Percentiles rank a stretch among this genome's conserved stretches.
Evolutionary conservation across 176 grass and related monocot species (phyloP).

Genomic region (Aegilops umbellulata): DNA sequence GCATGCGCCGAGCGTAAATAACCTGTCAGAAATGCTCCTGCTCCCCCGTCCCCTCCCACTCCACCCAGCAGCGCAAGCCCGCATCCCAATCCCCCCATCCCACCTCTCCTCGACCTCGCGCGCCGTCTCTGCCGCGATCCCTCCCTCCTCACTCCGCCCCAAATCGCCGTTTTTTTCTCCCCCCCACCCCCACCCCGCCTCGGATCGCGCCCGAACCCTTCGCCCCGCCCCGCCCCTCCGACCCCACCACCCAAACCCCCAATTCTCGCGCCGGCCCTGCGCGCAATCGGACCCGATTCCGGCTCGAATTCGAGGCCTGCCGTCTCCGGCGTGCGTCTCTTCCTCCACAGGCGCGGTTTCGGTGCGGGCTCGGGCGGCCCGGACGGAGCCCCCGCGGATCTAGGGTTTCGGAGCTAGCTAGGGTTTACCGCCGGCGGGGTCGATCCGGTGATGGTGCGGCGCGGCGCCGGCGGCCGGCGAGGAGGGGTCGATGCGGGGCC

Average conservation of each 20-base stretch:
- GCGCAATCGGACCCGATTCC: conserved; percentile 27
- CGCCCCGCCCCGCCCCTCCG: background rate
- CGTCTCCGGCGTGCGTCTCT: background rate
- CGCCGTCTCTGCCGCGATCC: conserved; percentile 33
- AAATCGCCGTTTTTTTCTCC: background rate
- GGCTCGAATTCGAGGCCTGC: conserved; percentile 27
- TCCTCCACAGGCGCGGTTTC: no score
- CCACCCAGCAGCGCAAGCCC: conserved; percentile 33
- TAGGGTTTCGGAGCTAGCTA: conserved; percentile 53
- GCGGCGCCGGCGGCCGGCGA: conserved; percentile 29
- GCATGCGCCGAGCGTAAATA: background rate
- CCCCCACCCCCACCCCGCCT: background rate
- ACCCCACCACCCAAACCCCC: background rate
- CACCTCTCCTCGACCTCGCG: conserved; percentile 21
- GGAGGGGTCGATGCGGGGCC: conserved; percentile 63
- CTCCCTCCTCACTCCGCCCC: conserved; percentile 5
- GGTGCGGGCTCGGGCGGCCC: conserved; percentile 33
- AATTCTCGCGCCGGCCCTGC: background rate
- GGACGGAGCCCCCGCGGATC: conserved; percentile 41
- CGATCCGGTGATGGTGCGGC: conserved; percentile 55
- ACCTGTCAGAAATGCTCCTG: conserved; percentile 14
- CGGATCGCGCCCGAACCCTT: background rate
- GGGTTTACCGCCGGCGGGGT: conserved; percentile 14
- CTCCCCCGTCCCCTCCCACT: conserved; percentile 17
- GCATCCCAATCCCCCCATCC: background rate